Percentiles rank a stretch among this genome's conserved stretches.
Evolutionary conservation across 1,284 basidiomycete species (phyloP).

Genomic region (Stereum hirsutum): DNA sequence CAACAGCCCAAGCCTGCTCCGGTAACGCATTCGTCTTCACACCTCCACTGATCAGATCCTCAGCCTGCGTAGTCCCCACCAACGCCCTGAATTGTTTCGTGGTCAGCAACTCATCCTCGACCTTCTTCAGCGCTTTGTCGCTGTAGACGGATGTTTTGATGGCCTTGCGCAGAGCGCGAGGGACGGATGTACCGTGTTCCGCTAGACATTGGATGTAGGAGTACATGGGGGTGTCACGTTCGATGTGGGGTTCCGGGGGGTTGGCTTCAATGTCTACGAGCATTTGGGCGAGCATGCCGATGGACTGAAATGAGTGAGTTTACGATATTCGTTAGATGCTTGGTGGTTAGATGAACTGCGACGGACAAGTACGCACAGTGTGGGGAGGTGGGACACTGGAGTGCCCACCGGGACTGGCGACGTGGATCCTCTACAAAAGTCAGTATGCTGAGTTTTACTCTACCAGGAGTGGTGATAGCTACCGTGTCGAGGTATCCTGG

Average conservation of each 20-base stretch:
- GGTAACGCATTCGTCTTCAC: conserved; percentile 57
- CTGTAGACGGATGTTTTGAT: conserved; percentile 28
- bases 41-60: conserved; percentile 49
- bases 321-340: not conserved
- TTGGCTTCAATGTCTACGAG: conserved; percentile 42
- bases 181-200: conserved; percentile 34
- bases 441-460: too few species aligned
- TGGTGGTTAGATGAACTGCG: not conserved
- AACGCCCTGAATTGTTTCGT: conserved; percentile 21
- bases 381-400: conserved; percentile 52
- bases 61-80: conserved; percentile 50
- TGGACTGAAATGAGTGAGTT: conserved; percentile 25
- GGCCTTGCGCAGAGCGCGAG: conserved; percentile 24
- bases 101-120: conserved; percentile 29
- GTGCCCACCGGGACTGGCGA: conserved; percentile 57
- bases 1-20: conserved; percentile 39
- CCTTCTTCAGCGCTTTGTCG: conserved; percentile 29
- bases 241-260: conserved; percentile 29
- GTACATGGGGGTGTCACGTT: conserved; percentile 35
- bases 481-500: too few species aligned
- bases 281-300: conserved; percentile 45
- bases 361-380: conserved; percentile 27
- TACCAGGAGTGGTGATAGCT: too few species aligned
- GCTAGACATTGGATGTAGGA: conserved; percentile 33
- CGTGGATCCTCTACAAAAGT: conserved; percentile 43